Conservation (phyloP, 1,284 basidiomycete genomes). For the Neolentinus lepideus region DNA sequence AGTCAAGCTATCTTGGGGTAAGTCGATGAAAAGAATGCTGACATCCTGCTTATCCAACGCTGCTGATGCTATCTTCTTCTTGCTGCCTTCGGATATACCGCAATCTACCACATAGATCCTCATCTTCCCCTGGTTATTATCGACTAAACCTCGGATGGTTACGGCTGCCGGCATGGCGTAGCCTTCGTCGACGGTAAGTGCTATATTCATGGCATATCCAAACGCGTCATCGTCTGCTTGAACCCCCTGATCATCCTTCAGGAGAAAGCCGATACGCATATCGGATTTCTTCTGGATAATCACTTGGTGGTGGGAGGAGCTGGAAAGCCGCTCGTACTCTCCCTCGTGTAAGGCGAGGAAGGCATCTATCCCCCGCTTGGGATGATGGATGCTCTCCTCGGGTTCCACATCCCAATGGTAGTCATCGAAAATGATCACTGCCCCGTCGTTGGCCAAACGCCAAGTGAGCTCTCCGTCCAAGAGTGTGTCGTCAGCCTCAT, state of each 20-base stretch:
- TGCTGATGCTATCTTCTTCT: conserved; percentile 25
- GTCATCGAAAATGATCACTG: conserved; percentile 51
- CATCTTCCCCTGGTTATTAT: conserved; percentile 30
- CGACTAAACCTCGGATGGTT: conserved; percentile 33
- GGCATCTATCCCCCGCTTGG: conserved; percentile 47
- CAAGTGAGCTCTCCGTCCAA: conserved; percentile 53
- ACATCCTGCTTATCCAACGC: conserved; percentile 20
- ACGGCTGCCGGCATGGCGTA: conserved; percentile 46
- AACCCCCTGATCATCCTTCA: conserved; percentile 13
- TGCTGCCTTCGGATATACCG: conserved; percentile 31
- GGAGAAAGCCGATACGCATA: conserved; percentile 49
- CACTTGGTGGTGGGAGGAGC: conserved; percentile 38
- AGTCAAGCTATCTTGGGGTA: conserved; percentile 26
- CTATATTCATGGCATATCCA: conserved; percentile 42
- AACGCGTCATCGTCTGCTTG: conserved; percentile 18
- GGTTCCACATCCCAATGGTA: conserved; percentile 47
- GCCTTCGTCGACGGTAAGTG: conserved; percentile 31
- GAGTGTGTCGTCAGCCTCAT: conserved; percentile 51
- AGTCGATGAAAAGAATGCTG: conserved; percentile 34
- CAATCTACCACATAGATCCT: conserved; percentile 45
- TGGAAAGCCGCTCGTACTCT: conserved; percentile 37
- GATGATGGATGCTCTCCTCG: conserved; percentile 42
- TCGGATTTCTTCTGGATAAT: conserved; percentile 39
- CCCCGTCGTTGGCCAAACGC: conserved; percentile 42
- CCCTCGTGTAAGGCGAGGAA: conserved; percentile 43